Conservation (phyloP, 176 grass and related monocot species). For the Carex cristatella region DNA sequence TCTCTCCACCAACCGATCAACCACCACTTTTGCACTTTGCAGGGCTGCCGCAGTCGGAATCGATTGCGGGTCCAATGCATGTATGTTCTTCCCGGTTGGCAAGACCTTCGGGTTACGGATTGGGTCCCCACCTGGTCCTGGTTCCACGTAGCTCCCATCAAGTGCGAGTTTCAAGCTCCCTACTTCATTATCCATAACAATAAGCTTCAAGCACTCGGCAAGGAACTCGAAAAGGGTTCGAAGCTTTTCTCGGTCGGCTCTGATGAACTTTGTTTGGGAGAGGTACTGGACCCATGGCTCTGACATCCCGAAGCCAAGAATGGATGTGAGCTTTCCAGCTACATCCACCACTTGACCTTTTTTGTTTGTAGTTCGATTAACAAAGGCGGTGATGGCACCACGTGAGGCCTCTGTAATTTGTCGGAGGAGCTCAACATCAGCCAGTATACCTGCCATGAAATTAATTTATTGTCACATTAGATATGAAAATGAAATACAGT, state of each 20-base stretch:
- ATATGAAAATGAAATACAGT: neutral
- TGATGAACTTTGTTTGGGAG: slow-evolving; percentile 74
- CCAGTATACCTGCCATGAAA: slow-evolving; percentile 35
- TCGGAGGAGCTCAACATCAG: slow-evolving; percentile 90
- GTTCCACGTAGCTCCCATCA: slow-evolving; percentile 84
- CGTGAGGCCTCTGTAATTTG: slow-evolving; percentile 87
- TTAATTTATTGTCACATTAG: neutral
- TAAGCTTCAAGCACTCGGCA: slow-evolving; percentile 69
- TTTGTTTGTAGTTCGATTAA: slow-evolving; percentile 73
- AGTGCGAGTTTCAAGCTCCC: slow-evolving; percentile 85
- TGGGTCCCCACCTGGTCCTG: slow-evolving; percentile 89
- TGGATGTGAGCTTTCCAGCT: slow-evolving; percentile 49
- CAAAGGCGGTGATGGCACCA: slow-evolving; percentile 65
- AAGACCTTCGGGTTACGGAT: slow-evolving; percentile 96
- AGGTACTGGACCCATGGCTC: slow-evolving; percentile 94
- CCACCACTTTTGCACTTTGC: slow-evolving; percentile 93
- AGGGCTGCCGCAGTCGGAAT: slow-evolving; percentile 83
- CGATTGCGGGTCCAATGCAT: slow-evolving; percentile 87
- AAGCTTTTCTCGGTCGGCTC: slow-evolving; percentile 84
- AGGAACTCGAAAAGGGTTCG: slow-evolving; percentile 73
- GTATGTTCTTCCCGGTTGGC: slow-evolving; percentile 98
- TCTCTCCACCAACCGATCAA: slow-evolving; percentile 80
- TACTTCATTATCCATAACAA: slow-evolving; percentile 86
- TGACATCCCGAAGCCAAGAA: slow-evolving; percentile 65
- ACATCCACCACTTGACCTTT: slow-evolving; percentile 90